Evolutionary conservation across 345 rosid species (phyloP).

Genomic region (Hypericum perforatum): DNA sequence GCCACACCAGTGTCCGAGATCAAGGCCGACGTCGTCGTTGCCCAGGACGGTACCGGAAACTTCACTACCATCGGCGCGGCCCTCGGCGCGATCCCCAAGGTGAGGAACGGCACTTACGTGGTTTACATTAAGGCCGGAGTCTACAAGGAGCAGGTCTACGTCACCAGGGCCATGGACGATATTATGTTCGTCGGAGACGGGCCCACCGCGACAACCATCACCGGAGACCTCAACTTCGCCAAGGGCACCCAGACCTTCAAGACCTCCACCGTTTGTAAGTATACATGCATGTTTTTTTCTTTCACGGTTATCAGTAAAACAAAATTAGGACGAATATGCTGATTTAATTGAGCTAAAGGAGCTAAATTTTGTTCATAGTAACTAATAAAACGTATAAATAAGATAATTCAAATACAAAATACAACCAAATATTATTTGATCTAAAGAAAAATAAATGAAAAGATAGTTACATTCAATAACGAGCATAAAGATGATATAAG

Average conservation of each 20-base stretch:
- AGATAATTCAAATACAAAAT: too few species aligned
- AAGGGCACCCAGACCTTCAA: conserved; percentile 40
- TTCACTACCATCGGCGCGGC: conserved; percentile 50
- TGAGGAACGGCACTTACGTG: conserved; percentile 29
- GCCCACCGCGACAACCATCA: conserved; percentile 47
- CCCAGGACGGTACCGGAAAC: conserved; percentile 66
- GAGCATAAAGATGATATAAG: too few species aligned
- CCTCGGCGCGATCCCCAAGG: conserved; percentile 31
- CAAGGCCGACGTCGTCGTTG: conserved; percentile 45
- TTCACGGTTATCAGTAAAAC: not conserved
- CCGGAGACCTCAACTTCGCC: conserved; percentile 34
- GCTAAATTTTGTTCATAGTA: too few species aligned
- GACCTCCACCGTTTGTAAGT: conserved; percentile 55
- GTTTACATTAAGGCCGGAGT: conserved; percentile 60
- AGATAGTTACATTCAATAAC: too few species aligned
- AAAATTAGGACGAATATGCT: too few species aligned
- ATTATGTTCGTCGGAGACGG: conserved; percentile 74
- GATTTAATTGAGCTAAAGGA: too few species aligned
- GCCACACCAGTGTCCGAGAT: conserved; percentile 11
- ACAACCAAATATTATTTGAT: too few species aligned
- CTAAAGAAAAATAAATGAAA: too few species aligned
- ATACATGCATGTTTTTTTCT: not conserved
- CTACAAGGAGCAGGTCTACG: conserved; percentile 41
- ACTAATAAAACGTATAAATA: too few species aligned
- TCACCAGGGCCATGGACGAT: conserved; percentile 22